These are phyloP conservation scores for Phytopythium delawarense DNA, from an alignment of 352 stramenopile genomes.

Conservation along the genomic window DNA sequence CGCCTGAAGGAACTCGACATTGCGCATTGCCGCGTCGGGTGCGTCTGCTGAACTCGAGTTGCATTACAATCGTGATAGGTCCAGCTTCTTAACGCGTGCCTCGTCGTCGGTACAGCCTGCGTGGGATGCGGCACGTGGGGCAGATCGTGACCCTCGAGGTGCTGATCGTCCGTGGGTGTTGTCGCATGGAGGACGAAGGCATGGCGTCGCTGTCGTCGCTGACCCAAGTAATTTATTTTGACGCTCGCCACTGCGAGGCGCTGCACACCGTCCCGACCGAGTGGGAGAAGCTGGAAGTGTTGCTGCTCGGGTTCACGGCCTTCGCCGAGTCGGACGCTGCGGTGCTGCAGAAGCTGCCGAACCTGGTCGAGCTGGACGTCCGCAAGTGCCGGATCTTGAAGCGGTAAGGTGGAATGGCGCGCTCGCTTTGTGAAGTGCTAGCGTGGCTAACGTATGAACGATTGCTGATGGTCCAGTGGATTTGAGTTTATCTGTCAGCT, in stretches of 20 bases:
- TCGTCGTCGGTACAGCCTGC: conserved; percentile 20
- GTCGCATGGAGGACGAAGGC: conserved; percentile 26
- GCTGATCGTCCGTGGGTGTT: conserved; percentile 45
- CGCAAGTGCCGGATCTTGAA: conserved; percentile 65
- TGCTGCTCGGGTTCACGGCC: conserved; percentile 52
- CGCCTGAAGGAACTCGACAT: conserved; percentile 47
- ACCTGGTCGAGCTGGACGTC: conserved; percentile 61
- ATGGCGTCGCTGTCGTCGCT: conserved; percentile 27
- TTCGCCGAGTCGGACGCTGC: conserved; percentile 64
- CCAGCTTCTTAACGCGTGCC: too few relatives aligned
- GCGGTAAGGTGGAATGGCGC: conserved; percentile 26
- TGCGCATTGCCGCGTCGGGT: conserved; percentile 49
- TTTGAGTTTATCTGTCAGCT: conserved; percentile 72
- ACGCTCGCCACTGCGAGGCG: conserved; percentile 60
- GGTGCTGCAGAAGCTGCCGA: conserved; percentile 44
- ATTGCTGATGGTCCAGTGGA: conserved; percentile 19
- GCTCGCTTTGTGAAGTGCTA: neutral
- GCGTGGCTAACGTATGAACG: neutral
- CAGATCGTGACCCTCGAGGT: conserved; percentile 29
- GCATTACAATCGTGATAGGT: too few relatives aligned
- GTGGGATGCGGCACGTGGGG: conserved; percentile 25
- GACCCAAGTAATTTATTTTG: conserved; percentile 49
- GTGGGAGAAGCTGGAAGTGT: conserved; percentile 48
- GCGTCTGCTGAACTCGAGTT: neutral
- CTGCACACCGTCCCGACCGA: conserved; percentile 44